A percentile compares a stretch with the other conserved stretches of the same genome.
These are phyloP conservation scores for Rossbeevera mucosa DNA, from an alignment of 768 basidiomycete species.

Conservation along the genomic window DNA sequence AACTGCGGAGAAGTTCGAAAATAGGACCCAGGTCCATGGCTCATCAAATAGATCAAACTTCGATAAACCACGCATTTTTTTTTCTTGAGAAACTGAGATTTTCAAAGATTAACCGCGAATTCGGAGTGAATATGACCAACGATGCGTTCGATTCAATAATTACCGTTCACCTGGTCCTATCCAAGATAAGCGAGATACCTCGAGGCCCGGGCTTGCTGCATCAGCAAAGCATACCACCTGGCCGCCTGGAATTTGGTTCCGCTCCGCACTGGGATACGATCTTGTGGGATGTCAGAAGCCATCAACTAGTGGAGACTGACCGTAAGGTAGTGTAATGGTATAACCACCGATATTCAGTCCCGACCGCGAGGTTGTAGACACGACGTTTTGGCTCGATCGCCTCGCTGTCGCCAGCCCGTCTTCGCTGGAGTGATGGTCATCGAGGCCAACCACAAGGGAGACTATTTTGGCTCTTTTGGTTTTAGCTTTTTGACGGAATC, in stretches of 20 bases:
- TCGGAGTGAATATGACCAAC: constrained; percentile 8
- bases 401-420: constrained; percentile 16
- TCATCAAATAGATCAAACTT: constrained; percentile 22
- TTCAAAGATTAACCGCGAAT: constrained; percentile 23
- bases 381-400: constrained; percentile 11
- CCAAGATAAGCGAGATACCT: constrained; percentile 2
- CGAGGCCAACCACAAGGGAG: constrained; percentile 22
- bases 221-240: constrained; percentile 1
- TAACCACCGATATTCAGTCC: constrained; percentile 23
- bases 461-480: constrained; percentile 34
- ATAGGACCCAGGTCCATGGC: constrained; percentile 11
- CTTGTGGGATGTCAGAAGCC: constrained; percentile 1
- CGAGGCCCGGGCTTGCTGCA: constrained; percentile 1
- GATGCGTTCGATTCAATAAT: background rate
- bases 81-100: constrained; percentile 16
- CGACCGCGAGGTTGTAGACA: constrained; percentile 16
- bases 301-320: constrained; percentile 5
- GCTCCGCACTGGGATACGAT: constrained; percentile 5
- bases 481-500: constrained; percentile 31
- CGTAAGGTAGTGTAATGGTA: constrained; percentile 2
- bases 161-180: constrained; percentile 1
- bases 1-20: constrained; percentile 16
- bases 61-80: constrained; percentile 19
- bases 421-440: constrained; percentile 16
- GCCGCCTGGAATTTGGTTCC: constrained; percentile 11